A percentile compares a stretch with the other conserved stretches of the same genome.
Evolutionary conservation across 1,284 basidiomycete species (phyloP).

Genomic region (Ustilago sp.): DNA sequence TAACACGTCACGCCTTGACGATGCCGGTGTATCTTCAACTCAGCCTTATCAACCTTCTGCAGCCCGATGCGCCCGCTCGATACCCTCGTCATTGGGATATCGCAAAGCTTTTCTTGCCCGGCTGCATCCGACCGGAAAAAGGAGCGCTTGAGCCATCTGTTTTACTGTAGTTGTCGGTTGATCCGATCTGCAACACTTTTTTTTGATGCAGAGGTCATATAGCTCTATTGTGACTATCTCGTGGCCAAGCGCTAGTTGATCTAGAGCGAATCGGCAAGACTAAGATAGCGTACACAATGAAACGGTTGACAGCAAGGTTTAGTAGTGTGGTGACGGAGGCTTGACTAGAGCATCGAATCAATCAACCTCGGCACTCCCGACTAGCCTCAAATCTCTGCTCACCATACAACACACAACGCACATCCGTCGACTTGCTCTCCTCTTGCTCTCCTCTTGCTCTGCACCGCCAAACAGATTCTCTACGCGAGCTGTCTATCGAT

Average conservation of each 20-base stretch:
- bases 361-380: slow-evolving; percentile 1
- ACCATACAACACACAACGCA: slow-evolving; percentile 19
- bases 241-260: not conserved
- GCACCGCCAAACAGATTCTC: not conserved
- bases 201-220: not conserved
- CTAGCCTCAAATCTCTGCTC: slow-evolving; percentile 5
- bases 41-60: not conserved
- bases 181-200: not conserved
- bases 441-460: not conserved
- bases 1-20: too few species aligned
- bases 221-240: not conserved
- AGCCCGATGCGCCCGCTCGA: not conserved
- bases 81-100: not conserved
- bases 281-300: not conserved
- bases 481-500: slow-evolving; percentile 13
- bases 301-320: not conserved
- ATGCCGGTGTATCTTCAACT: too few species aligned
- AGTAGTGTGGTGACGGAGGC: not conserved
- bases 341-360: not conserved
- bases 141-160: slow-evolving; percentile 1
- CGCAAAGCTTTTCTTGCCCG: not conserved
- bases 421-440: slow-evolving; percentile 16
- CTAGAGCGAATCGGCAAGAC: slow-evolving; percentile 4
- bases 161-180: not conserved
- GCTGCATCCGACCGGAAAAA: slow-evolving; percentile 4